Base-by-base conservation (phyloP, 805 yeast genomes). In the Metschnikowia bowlesiae region DNA sequence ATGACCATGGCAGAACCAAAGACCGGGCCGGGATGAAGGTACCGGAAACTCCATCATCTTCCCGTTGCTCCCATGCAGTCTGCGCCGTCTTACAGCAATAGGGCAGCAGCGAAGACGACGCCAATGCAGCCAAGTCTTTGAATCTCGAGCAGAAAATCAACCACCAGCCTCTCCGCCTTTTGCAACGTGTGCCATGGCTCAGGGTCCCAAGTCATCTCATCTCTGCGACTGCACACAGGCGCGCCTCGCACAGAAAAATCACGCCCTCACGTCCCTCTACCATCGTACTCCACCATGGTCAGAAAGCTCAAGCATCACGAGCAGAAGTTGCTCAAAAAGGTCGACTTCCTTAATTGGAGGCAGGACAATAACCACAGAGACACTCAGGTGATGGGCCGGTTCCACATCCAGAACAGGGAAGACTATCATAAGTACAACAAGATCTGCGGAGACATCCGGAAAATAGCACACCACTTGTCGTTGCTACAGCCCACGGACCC, bases 311-410 rank as follows among this genome's bases (percentile, higher is more conserved):
- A 94, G 68, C 89, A 87, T 73, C 99, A 94, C 70, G 99, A 94
- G 80, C 86, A 88, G 77, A 91, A 90, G 71, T 82, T 94, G 62
- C 80, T 94, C 62, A 90, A 87, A 75, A 94, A 94, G 69, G 98
- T 94, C 47, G 97, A 94, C 65, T 89, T 94, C 73, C 87, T 89
- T 46, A 95, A 94, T 68, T 94, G 98, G 97, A 94, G 94, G 68
- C 96, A 89, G 62, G 99, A 94, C 66, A 84, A 86, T 49, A 89
- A 92, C 31, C 99, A 94, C 68, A 76, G 99, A 59, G 99, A 92
- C 60, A 84, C 96, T n/a, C 92, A 88, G 68, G 96, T 94, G 33
- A 94, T 94, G 96, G 80, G 95, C 60, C 85, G 88, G 48, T 94
- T 91, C 68, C 97, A 92, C 66, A 80, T 94, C 42, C 96, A 90